Evolutionary conservation across 371 early-diverging fungal genomes (phyloP), one percentile per base, ranked within the genome.

Genomic region (Haplosporangium sp.): DNA sequence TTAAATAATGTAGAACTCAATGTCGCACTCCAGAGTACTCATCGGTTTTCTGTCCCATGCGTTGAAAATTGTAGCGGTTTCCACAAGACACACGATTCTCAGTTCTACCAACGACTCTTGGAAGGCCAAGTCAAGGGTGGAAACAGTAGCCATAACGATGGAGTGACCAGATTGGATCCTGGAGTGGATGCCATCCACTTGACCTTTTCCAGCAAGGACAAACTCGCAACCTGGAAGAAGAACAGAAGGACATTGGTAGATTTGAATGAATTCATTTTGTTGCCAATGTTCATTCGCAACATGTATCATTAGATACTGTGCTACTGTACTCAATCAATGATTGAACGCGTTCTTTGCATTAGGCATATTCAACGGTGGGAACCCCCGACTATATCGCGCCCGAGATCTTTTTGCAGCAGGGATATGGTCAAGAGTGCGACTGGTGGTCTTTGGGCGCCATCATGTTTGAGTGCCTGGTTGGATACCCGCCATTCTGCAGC

Each of bases 381-480:
- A 98, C 99, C 1, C 97, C 98, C 0, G 98, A 99, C 82, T 98
- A 97, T 76, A 97, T 99, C 85, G 98, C 98, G 16, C 97, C 98
- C 12, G 98, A 98, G 83, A 94, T 97, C 60, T 97, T 98, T 79
- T 76, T 92, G 72, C 94, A 94, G 55, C 90, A 92, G 57, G 97
- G 99, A 3, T 99, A 99, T 85, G 95, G 96, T 51, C 94, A 96
- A 81, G 95, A 95, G 51, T 98, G 98, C 80, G 99, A 99, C 87
- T 98, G 98, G 95, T 99, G 99, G 99, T 96, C 98, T 5, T 81
- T 99, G 40, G 99, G 99, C 16, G 98, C 99, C 6, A 98, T 99
- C 75, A 95, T 99, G 94, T 99, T 96, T 86, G 99, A 99, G 83
- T 96, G 99, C 76, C 84, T 99, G 67, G 95, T 96, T 48, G 99